phyloP scores from a whole-genome alignment of 2,329 filamentous ascomycete genomes.

The Colletotrichum gloeosporioides region DNA sequence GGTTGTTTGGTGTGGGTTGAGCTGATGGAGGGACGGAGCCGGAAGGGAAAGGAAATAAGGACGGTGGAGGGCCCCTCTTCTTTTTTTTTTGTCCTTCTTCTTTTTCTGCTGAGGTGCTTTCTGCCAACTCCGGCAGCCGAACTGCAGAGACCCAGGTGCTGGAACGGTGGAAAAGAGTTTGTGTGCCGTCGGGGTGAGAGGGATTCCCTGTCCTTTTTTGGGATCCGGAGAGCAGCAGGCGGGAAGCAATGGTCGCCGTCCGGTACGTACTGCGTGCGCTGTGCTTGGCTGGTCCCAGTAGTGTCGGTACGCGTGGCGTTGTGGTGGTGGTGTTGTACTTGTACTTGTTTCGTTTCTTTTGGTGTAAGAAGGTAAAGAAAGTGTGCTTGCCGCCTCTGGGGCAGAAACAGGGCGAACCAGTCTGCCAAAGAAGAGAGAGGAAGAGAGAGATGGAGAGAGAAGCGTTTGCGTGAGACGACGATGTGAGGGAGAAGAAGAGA shows the following conservation, averaged over 20 bases:
- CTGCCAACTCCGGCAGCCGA: not conserved
- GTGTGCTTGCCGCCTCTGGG: constrained; percentile 6
- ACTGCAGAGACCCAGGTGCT: not conserved
- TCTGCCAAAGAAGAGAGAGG: constrained; percentile 5
- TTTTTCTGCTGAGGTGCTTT: not conserved
- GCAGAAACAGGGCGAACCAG: constrained; percentile 5
- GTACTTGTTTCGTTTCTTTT: not conserved
- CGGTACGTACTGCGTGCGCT: not conserved
- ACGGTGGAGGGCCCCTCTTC: not conserved
- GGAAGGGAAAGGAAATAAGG: constrained; percentile 1
- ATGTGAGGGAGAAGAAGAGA: not conserved
- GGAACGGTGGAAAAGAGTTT: not conserved
- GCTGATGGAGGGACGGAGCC: constrained; percentile 14
- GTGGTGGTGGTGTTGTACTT: not conserved
- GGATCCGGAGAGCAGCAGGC: not conserved
- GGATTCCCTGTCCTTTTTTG: not conserved
- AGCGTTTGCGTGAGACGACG: not conserved
- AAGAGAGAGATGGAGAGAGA: not conserved
- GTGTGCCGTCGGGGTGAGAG: not conserved
- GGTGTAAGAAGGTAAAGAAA: not conserved
- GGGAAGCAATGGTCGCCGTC: not conserved
- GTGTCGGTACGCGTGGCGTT: not conserved
- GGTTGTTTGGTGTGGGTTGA: not conserved
- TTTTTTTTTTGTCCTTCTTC: not conserved
- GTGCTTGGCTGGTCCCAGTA: not conserved